Base-by-base conservation (phyloP, 2,329 filamentous ascomycete species). In the Fusarium mexicanum region DNA sequence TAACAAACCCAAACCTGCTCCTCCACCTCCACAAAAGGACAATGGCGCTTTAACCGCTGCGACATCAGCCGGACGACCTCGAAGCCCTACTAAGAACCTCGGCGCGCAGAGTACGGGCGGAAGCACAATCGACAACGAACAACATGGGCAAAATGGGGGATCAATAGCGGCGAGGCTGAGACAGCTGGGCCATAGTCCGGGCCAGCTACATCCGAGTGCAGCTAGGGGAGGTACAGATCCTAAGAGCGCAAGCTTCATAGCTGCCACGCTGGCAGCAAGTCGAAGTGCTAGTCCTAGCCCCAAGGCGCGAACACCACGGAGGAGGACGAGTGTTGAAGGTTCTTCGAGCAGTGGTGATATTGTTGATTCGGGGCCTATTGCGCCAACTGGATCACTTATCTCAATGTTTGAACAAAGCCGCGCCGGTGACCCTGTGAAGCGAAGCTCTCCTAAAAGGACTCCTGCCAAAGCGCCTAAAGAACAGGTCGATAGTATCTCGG, bases 371-470 rank as follows among this genome's bases (percentile, higher is more conserved):
- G 87, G 85, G 3, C 84, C 90, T 11, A 91, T 93, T 57, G 84
- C 88, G 31, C 87, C 92, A 0, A 91, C 92, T 1, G 89, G 86
- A 7, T 88, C 90, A 9, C 84, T 94, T 26, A 91, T 94, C 61
- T 88, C 88, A 44, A 86, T 93, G 83, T 94, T 94, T 74, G 92
- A 95, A 81, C 84, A 86, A 71, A 86, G 83, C 47, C 72, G 64
- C 57, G 74, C 71, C 22, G 75, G 73, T n/a, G 81, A 83, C 50
- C 81, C 81, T 8, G 76, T 80, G 11, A 85, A 84, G 77, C 84
- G 78, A 62, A 72, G 67, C 26, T 76, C 75, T 48, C 75, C 74
- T 9, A 75, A 61, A 64, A 72, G 72, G 50, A 73, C 74, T 6
- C 74, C 75, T 12, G 61, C 53, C 29, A 69, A 69, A 35, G 55